Evolutionary conservation across 345 rosid species (phyloP).

Genomic region (Brassica cretica): DNA sequence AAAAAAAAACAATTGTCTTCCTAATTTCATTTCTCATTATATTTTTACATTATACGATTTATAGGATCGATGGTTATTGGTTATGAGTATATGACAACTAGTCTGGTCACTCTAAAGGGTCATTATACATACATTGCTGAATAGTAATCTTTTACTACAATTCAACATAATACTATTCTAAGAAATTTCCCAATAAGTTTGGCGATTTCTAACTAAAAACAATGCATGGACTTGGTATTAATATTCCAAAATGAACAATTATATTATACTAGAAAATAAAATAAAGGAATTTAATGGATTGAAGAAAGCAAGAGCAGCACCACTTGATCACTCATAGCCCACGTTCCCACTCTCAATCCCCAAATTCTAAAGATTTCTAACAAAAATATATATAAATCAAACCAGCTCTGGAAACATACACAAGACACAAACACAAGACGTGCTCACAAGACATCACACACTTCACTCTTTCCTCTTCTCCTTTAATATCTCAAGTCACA

Average conservation of each 20-base stretch:
- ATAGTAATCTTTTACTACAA: not conserved
- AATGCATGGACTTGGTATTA: conserved; percentile 31
- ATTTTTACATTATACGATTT: conserved; percentile 9
- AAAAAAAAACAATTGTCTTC: not conserved
- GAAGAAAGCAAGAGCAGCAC: conserved; percentile 43
- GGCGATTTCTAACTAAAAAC: conserved; percentile 18
- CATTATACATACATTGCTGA: not conserved
- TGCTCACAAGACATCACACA: conserved; percentile 44
- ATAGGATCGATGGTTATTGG: not conserved
- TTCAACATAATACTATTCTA: not conserved
- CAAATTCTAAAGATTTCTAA: conserved; percentile 31
- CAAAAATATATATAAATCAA: conserved; percentile 12
- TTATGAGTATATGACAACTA: not conserved
- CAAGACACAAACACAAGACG: conserved; percentile 37
- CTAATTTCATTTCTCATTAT: not conserved
- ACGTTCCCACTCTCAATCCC: conserved; percentile 44
- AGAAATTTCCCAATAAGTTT: not conserved
- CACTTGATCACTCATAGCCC: conserved; percentile 46
- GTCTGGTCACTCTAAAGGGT: not conserved
- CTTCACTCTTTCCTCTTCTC: conserved; percentile 39
- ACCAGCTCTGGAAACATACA: conserved; percentile 8
- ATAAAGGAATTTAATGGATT: conserved; percentile 24
- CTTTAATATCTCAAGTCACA: conserved; percentile 20
- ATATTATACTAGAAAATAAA: conserved; percentile 19
- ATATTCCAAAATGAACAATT: conserved; percentile 24